Evolutionary conservation across 2,329 filamentous ascomycete species (phyloP), one percentile per base, ranked within the genome.

Genomic region (Chaetomiaceae sp.): DNA sequence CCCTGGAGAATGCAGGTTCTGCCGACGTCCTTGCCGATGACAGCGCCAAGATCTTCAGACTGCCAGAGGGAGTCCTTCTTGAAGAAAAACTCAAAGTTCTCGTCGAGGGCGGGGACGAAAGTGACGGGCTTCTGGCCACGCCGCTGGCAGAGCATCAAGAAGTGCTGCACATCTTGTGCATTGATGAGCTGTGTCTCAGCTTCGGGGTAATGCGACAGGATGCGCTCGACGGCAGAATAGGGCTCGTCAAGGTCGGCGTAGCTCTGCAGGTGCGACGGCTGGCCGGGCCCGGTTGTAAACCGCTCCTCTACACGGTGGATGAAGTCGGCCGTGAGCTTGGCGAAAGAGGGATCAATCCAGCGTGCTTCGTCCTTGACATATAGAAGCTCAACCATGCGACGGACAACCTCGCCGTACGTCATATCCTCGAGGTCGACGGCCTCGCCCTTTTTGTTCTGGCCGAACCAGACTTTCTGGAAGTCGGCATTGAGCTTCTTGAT

Each of bases 11-110:
- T 96, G 75, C 91, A 96, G 40, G 91, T 96, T 67, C 95, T 84
- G 59, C 90, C 91, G 54, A 99, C 94, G 67, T 99, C 95, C 72
- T 97, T 94, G 62, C 80, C 92, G 56, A 96, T 91, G 53, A 99
- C 91, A 49, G 94, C 94, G 65, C 95, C 92, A 10, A 99, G 79
- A 66, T 99, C 94, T 73, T 99, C 94, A 1, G 94, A 97, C 73
- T 99, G 94, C 94, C 94, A 99, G 7, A 99, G 81, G 1, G 94
- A 99, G 71, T 99, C 94, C 77, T 99, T 99, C 84, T 99, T 99
- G 86, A 99, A 99, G 77, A 90, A 99, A 74, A 95, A 96, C 69
- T 99, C 94, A 62, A 99, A 99, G 68, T 92, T 96, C 58, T 95
- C 90, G 64, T 99, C 94, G 20, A 99, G 79, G n/a, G 87, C 79